Percentiles rank a stretch among this genome's conserved stretches.
Conservation (phyloP, 2,329 filamentous ascomycete species). For the Aspergillus pseudoterreus region DNA sequence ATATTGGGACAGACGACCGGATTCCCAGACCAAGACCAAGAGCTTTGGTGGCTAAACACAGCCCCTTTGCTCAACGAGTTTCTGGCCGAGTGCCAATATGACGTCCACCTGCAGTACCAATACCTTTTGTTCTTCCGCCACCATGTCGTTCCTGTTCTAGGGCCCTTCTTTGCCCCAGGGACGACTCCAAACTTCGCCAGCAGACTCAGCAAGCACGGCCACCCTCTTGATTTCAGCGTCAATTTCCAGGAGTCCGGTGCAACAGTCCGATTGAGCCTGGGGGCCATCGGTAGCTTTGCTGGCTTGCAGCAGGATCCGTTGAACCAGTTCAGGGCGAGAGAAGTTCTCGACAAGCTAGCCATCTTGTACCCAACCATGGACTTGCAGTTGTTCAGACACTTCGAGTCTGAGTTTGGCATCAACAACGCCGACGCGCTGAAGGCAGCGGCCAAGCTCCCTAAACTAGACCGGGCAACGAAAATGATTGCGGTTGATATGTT, state of each 20-base stretch:
- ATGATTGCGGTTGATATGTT: neutral
- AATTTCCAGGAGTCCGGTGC: neutral
- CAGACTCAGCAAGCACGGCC: neutral
- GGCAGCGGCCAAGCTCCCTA: neutral
- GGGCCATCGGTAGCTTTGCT: neutral
- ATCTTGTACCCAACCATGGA: neutral
- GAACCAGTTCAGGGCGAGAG: neutral
- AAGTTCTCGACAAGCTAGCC: neutral
- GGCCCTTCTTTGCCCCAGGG: neutral
- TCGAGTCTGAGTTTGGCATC: neutral
- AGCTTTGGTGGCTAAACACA: neutral
- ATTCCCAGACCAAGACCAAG: neutral
- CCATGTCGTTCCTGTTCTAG: neutral
- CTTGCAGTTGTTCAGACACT: neutral
- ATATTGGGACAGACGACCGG: neutral
- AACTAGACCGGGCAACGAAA: neutral
- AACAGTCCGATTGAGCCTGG: neutral
- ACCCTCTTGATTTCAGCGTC: neutral
- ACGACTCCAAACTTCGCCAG: neutral
- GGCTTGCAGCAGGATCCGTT: neutral
- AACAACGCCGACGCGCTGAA: neutral
- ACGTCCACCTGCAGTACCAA: neutral
- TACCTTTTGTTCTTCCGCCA: neutral
- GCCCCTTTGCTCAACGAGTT: neutral
- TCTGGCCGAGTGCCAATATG: neutral